phyloP scores from a whole-genome alignment of 2,329 filamentous ascomycete species.

The Arachnomyces sp. region DNA sequence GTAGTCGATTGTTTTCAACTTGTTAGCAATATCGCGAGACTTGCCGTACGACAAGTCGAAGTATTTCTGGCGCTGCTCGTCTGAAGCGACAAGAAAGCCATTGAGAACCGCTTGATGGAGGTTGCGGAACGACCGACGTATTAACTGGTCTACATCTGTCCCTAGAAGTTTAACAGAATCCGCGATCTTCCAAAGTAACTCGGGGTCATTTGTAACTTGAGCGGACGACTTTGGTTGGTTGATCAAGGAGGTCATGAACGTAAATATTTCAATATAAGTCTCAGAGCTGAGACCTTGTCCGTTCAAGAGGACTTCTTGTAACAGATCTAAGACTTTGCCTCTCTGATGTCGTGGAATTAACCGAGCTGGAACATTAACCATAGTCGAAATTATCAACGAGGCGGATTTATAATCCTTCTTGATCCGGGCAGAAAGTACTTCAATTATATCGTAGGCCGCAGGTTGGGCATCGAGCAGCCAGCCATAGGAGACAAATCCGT shows the following conservation, averaged over 20 bases:
- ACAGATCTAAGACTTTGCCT: constrained; percentile 25
- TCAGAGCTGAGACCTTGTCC: constrained; percentile 18
- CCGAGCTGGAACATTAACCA: constrained; percentile 29
- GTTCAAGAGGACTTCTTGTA: constrained; percentile 26
- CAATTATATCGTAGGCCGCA: constrained; percentile 27
- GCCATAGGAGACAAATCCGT: constrained; percentile 30
- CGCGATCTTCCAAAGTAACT: constrained; percentile 30
- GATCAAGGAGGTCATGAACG: constrained; percentile 33
- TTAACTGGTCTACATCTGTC: constrained; percentile 25
- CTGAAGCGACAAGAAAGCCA: constrained; percentile 27
- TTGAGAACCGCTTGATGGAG: constrained; percentile 28
- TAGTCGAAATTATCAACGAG: constrained; percentile 26
- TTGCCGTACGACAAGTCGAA: constrained; percentile 29
- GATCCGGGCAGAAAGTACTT: constrained; percentile 26
- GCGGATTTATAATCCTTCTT: constrained; percentile 23
- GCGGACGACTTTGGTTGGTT: constrained; percentile 34
- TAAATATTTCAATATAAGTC: constrained; percentile 25
- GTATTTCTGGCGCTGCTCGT: constrained; percentile 25
- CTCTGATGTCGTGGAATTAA: constrained; percentile 32
- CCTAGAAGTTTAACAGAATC: constrained; percentile 26
- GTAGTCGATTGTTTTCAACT: constrained; percentile 24
- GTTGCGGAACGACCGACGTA: constrained; percentile 31
- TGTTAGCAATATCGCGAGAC: constrained; percentile 22
- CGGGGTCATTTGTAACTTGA: constrained; percentile 27
- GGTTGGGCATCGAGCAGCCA: constrained; percentile 28